phyloP scores from a whole-genome alignment of 2,329 filamentous ascomycete genomes.

The Claviceps quebecensis region DNA sequence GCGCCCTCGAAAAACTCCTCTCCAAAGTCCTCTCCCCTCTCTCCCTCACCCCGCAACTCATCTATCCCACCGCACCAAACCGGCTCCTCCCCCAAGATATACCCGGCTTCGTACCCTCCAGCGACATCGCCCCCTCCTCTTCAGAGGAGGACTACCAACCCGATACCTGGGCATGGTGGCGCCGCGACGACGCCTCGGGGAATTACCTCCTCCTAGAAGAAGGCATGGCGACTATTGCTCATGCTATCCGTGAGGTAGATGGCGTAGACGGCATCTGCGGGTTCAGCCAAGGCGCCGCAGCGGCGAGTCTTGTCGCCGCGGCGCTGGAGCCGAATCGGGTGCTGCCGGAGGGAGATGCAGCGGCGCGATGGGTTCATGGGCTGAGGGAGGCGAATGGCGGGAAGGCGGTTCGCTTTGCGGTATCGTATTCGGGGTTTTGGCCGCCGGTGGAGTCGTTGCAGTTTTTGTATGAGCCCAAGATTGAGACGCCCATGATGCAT shows the following conservation, averaged over 20 bases:
- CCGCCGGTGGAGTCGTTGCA: conserved; percentile 46
- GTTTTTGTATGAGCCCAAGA: conserved; percentile 56
- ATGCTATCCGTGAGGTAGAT: conserved; percentile 45
- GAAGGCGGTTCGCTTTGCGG: conserved; percentile 49
- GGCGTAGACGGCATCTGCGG: conserved; percentile 68
- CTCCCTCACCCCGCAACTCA: conserved; percentile 37
- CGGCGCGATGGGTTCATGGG: conserved; percentile 27
- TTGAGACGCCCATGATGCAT: conserved; percentile 67
- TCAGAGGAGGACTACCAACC: conserved; percentile 33
- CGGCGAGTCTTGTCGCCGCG: conserved; percentile 57
- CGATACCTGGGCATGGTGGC: conserved; percentile 73
- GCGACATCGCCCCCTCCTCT: conserved; percentile 25
- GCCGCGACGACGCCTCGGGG: conserved; percentile 49
- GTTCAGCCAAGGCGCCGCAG: conserved; percentile 67
- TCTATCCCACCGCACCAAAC: conserved; percentile 58
- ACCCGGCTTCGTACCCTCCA: conserved; percentile 46
- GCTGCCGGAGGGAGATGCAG: conserved; percentile 11
- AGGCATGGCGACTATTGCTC: conserved; percentile 50
- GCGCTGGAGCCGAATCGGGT: conserved; percentile 44
- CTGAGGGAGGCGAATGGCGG: conserved; percentile 36
- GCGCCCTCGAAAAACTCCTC: conserved; percentile 70
- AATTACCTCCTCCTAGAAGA: conserved; percentile 57
- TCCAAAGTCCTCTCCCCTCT: conserved; percentile 54
- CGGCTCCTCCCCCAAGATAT: conserved; percentile 51
- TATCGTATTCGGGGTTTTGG: conserved; percentile 66